Base-by-base conservation (phyloP, 306 rosid genomes). In the Betula pendula region DNA sequence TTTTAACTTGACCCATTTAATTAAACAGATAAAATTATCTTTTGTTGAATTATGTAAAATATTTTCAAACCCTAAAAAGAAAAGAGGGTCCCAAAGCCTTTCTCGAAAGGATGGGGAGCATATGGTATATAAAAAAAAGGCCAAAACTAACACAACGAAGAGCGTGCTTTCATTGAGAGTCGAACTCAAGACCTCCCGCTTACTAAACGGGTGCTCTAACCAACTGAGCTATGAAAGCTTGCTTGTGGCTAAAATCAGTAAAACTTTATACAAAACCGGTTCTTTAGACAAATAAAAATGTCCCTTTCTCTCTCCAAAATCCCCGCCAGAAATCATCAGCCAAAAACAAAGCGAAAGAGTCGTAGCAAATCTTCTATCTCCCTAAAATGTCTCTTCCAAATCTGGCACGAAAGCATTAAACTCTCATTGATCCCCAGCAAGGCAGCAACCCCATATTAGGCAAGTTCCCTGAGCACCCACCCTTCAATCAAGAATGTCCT, bases 171-270 rank as follows among this genome's bases (percentile, higher is more conserved):
- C 81, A 76, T 77, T 76, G 84, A 83, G 84, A 80, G 84, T 83
- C 24, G 87, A 83, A 83, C 84, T 83, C 81, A 75, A 80, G 81
- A 80, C 87, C 87, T 80, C 84, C 84, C 87, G 87, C 84, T 83
- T 76, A 83, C 87, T 80, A 83, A 83, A 80, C 84, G 79, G 79
- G 81, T 80, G 87, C 84, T 83, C 84, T 83, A 80, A 83, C 87
- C 84, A 80, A 80, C 87, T 83, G 81, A 83, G 84, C 81, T 83
- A 80, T 79, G 84, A 80, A 80, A 83, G 84, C 76, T n/a, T 0
- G 0, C 0, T 19, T 25, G 0, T 3, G 0, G 0, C 0, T 2
- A 0, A 0, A 3, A 1, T 2, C 15, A 8, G 25, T 33, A 17
- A 2, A 45, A 0, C 11, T 10, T 0, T 1, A 9, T 2, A 45